Percentiles rank a stretch among this genome's conserved stretches.
Conservation (phyloP, 2,329 filamentous ascomycete genomes). For the Truncatella angustata region DNA sequence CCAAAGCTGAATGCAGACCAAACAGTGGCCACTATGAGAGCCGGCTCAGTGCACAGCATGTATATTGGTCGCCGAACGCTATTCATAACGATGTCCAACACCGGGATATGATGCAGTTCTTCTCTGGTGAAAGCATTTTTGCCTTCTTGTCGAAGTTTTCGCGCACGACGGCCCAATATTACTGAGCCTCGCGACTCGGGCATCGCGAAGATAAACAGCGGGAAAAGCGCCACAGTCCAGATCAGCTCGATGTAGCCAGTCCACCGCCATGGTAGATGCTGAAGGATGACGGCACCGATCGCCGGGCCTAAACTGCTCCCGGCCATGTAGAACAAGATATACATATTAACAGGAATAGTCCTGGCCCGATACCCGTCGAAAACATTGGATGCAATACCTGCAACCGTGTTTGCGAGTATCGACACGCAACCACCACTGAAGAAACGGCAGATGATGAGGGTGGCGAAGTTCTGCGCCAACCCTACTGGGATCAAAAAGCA, state of each 20-base stretch:
- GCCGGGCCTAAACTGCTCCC: slow-evolving; percentile 27
- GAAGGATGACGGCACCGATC: slow-evolving; percentile 26
- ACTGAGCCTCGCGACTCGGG: slow-evolving; percentile 17
- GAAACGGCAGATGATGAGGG: slow-evolving; percentile 20
- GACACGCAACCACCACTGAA: slow-evolving; percentile 27
- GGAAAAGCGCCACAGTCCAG: slow-evolving; percentile 39
- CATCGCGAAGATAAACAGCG: slow-evolving; percentile 24
- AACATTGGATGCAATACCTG: slow-evolving; percentile 24
- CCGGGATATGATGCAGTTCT: background rate
- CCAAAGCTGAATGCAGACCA: slow-evolving; percentile 35
- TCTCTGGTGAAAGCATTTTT: background rate
- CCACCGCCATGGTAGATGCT: slow-evolving; percentile 32
- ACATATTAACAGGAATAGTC: slow-evolving; percentile 21
- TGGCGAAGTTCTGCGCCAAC: background rate
- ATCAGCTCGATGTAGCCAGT: slow-evolving; percentile 36
- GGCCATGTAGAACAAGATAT: slow-evolving; percentile 18
- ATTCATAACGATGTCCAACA: background rate
- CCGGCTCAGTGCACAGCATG: slow-evolving; percentile 39
- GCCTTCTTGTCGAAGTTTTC: background rate
- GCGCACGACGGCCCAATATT: background rate
- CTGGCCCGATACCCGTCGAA: slow-evolving; percentile 23
- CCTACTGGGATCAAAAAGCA: slow-evolving; percentile 5
- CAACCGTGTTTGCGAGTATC: slow-evolving; percentile 23
- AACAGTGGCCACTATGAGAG: slow-evolving; percentile 44
- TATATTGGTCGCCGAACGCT: slow-evolving; percentile 3